phyloP scores from a whole-genome alignment of 2,329 filamentous ascomycete genomes.

The Trichoderma sp. region DNA sequence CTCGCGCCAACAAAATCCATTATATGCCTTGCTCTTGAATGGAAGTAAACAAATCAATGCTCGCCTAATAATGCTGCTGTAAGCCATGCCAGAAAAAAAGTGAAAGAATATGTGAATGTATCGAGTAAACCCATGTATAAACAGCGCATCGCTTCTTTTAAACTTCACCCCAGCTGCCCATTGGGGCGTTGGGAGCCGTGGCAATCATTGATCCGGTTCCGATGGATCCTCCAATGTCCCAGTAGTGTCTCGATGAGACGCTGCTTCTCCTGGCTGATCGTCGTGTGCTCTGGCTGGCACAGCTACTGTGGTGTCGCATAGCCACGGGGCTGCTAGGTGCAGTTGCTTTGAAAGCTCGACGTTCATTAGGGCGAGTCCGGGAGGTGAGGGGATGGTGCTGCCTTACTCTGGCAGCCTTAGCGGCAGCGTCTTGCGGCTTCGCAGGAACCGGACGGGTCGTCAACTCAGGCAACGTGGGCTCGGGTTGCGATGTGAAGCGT shows the following conservation, averaged over 20 bases:
- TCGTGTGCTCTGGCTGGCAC: slow-evolving; percentile 84
- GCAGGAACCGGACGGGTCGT: slow-evolving; percentile 37
- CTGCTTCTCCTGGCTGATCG: slow-evolving; percentile 68
- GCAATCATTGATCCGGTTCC: slow-evolving; percentile 73
- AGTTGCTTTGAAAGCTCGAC: slow-evolving; percentile 58
- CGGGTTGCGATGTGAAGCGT: slow-evolving; percentile 63
- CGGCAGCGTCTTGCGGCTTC: slow-evolving; percentile 65
- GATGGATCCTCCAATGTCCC: slow-evolving; percentile 83
- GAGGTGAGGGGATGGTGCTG: slow-evolving; percentile 87
- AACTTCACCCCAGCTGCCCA: slow-evolving; percentile 80
- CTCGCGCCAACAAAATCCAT: slow-evolving; percentile 15
- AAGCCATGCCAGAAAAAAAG: slow-evolving; percentile 1
- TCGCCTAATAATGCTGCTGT: slow-evolving; percentile 18
- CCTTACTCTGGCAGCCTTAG: slow-evolving; percentile 79
- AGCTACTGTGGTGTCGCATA: slow-evolving; percentile 63
- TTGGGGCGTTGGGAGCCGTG: slow-evolving; percentile 56
- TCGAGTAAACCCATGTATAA: neutral
- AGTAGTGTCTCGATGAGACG: slow-evolving; percentile 80
- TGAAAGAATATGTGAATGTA: neutral
- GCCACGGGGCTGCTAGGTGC: slow-evolving; percentile 51
- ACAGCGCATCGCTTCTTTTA: slow-evolving; percentile 35
- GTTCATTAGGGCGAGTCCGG: slow-evolving; percentile 51
- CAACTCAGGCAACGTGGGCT: slow-evolving; percentile 24
- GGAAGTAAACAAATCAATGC: neutral
- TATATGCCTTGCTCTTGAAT: slow-evolving; percentile 13